A percentile compares a stretch with the other conserved stretches of the same genome.
These are phyloP conservation scores for Salvia miltiorrhiza DNA, from an alignment of 257 asterid species.

Conservation along the genomic window DNA sequence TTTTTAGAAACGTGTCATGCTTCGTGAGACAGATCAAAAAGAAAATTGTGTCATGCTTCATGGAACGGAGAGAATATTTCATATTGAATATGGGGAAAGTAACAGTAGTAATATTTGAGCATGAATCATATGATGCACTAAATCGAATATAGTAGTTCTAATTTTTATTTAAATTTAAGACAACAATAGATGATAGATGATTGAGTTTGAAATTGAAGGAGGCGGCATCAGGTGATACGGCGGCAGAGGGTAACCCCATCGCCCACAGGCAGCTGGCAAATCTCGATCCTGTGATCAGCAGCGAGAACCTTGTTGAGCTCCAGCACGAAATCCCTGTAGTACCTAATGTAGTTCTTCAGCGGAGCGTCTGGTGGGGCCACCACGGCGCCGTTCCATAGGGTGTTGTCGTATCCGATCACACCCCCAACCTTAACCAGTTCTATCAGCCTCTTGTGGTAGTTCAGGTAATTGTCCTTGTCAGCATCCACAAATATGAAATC, in stretches of 20 bases:
- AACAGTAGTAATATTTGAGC: no score
- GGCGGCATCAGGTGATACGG: slow-evolving; percentile 49
- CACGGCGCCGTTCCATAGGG: slow-evolving; percentile 83
- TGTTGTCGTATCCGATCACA: slow-evolving; percentile 83
- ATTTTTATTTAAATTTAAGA: no score
- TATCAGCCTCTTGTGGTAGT: slow-evolving; percentile 74
- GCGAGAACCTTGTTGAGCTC: slow-evolving; percentile 83
- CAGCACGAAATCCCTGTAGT: slow-evolving; percentile 69
- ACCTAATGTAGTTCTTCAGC: slow-evolving; percentile 68
- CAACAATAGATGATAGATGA: no score
- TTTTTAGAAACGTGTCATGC: no score
- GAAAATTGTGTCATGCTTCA: no score
- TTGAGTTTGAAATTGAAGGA: no score
- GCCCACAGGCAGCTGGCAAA: slow-evolving; percentile 85
- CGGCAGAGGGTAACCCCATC: slow-evolving; percentile 94
- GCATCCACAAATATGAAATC: slow-evolving; percentile 91
- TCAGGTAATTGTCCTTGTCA: slow-evolving; percentile 77
- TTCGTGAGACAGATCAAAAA: no score
- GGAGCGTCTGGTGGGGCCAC: slow-evolving; percentile 91
- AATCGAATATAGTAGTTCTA: no score
- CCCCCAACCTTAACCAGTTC: slow-evolving; percentile 81
- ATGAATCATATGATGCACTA: no score
- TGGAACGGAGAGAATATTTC: no score
- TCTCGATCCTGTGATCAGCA: slow-evolving; percentile 83
- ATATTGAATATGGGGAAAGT: no score